Evolutionary conservation across 768 basidiomycete genomes (phyloP), one percentile per base, ranked within the genome.

Genomic region (Serendipita vermifera): DNA sequence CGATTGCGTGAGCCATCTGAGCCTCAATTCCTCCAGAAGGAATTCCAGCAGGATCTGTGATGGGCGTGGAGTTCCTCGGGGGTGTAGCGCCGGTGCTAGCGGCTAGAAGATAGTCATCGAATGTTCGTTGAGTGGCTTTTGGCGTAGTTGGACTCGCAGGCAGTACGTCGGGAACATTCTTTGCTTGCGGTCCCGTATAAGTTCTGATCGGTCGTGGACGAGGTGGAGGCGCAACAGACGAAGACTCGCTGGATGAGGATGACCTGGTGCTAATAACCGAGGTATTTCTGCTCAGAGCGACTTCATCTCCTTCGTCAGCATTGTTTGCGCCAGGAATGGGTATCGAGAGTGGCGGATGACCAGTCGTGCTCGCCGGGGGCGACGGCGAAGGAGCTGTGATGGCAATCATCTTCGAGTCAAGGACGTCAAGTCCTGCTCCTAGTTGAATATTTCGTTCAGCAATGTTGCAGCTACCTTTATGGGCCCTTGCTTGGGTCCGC

Each of bases 1-100:
- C 46, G 29, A 51, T 51, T 26, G 46, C 46, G n/a, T 51, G 46
- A 27, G 46, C 46, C 46, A 51, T 51, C 46, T 51, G 46, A 51
- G 46, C 46, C 32, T 22, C 24, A 51, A 51, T 29, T 27, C 32
- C 32, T 26, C 9, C 46, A 9, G 9, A 9, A 36, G 35, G 9
- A 36, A n/a, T n/a, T 9, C 46, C 46, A 51, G 46, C 5, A 29
- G 46, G 46, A n/a, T n/a, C n/a, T n/a, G n/a, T n/a, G n/a, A n/a
- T n/a, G n/a, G n/a, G n/a, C 5, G 46, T 51, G n/a, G 24, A 22
- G 17, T 15, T 31, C 29, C 46, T 20, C 17, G 24, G 22, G 5
- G 46, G 22, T 9, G 35, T n/a, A n/a, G n/a, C 9, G n/a, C 35
- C 35, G n/a, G n/a, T n/a, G 35, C 9, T 36, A 9, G 35, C n/a